These are phyloP conservation scores for Alternaria dauci DNA, from an alignment of 2,329 filamentous ascomycete species.

Conservation along the genomic window DNA sequence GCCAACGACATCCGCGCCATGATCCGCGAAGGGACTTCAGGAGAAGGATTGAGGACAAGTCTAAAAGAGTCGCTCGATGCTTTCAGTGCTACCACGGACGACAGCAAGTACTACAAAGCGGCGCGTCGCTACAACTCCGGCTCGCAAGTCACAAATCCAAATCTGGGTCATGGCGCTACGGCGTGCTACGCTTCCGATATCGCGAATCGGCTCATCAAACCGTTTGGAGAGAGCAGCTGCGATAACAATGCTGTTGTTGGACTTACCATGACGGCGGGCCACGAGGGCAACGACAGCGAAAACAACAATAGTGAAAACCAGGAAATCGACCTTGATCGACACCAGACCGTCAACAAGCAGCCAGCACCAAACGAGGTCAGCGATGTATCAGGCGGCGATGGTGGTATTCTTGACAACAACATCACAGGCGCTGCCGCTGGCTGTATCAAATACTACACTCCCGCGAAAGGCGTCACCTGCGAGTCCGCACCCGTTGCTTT, in stretches of 20 bases:
- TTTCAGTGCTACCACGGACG: constrained; percentile 37
- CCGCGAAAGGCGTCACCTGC: constrained; percentile 46
- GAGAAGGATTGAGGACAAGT: constrained; percentile 55
- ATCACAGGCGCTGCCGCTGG: constrained; percentile 23
- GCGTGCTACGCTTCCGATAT: constrained; percentile 62
- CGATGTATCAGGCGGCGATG: not conserved
- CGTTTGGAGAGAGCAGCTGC: not conserved
- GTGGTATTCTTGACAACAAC: constrained; percentile 1
- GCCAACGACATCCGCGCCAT: constrained; percentile 48
- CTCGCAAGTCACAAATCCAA: constrained; percentile 43
- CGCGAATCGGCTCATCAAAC: constrained; percentile 55
- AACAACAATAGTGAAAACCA: not conserved
- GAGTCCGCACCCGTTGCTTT: constrained; percentile 39
- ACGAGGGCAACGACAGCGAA: not conserved
- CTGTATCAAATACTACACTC: constrained; percentile 46
- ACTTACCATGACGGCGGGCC: not conserved
- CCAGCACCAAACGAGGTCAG: not conserved
- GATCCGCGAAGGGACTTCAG: constrained; percentile 56
- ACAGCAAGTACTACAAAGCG: constrained; percentile 56
- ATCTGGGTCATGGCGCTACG: constrained; percentile 54
- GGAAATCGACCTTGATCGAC: not conserved
- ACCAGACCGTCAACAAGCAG: not conserved
- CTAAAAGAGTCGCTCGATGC: constrained; percentile 50
- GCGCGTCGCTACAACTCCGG: constrained; percentile 63
- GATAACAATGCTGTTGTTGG: constrained; percentile 2